Conservation (phyloP, 208 protist genomes). For the Acanthamoeba lenticulata region DNA sequence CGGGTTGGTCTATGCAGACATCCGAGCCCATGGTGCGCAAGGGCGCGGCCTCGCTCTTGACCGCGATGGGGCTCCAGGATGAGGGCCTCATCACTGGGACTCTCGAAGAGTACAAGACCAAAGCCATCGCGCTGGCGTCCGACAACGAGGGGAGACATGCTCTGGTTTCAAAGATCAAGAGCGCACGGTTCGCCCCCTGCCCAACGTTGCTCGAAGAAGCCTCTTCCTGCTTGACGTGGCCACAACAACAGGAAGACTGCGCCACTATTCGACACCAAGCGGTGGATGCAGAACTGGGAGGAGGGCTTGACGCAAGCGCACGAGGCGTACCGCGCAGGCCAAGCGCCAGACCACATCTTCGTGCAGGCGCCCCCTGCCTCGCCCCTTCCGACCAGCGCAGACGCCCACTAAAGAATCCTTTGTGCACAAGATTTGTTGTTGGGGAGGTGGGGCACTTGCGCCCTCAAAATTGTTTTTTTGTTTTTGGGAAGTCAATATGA, state of each 20-base stretch:
- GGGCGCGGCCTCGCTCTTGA: neutral
- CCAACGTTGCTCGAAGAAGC: neutral
- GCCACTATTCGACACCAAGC: neutral
- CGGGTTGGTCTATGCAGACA: neutral
- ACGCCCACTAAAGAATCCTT: too few relatives aligned
- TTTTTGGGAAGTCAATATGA: too few relatives aligned
- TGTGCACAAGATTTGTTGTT: too few relatives aligned
- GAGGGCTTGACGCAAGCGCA: neutral
- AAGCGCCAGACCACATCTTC: neutral
- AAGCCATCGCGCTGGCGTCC: neutral
- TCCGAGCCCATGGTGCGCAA: neutral
- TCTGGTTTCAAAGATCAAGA: conserved; percentile 3
- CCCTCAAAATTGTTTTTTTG: too few relatives aligned
- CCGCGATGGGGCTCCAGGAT: neutral
- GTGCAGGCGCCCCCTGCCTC: neutral
- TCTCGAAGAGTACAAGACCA: neutral
- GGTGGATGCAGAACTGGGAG: neutral
- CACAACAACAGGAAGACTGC: neutral
- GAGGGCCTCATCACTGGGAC: neutral
- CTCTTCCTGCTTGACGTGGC: neutral
- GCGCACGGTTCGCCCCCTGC: neutral
- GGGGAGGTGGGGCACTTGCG: too few relatives aligned
- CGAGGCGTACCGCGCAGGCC: neutral
- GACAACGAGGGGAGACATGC: neutral
- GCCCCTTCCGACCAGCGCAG: neutral